Base-by-base conservation (phyloP, 2,329 filamentous ascomycete species). In the Peltaster fructicola region DNA sequence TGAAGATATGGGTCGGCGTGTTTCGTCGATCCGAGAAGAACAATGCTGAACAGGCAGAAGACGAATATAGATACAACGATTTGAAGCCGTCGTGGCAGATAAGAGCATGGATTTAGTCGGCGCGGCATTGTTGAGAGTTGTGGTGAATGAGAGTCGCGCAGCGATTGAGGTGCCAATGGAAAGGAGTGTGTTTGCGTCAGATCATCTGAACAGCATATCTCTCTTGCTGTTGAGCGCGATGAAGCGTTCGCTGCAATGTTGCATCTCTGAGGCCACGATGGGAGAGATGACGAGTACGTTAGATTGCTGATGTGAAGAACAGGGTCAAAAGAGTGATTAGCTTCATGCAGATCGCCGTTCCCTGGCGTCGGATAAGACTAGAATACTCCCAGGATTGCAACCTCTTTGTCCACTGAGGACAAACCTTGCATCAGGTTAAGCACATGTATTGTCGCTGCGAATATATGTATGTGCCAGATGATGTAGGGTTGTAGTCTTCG, bases 21-120 rank as follows among this genome's bases (percentile, higher is more conserved):
- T 25, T 30, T 38, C 10, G 45, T 43, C 20, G 36, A 42, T 23
- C 45, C 46, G 17, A 51, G 38, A 24, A 48, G 42, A 26, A 50
- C 17, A 25, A 52, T 42, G 32, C 41, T 44, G 35, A 57, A 45
- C 10, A 57, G 35, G 17, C 48, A 24, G 23, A 58, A 39, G 17
- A 46, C 25, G 4, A 52, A 36, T 24, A 56, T 31, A 29, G 46
- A 42, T 24, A 51, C 41, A 23, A 62, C 47, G 30, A 56, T 43
- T 41, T 59, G 56, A 30, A 61, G 53, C 14, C 58, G 49, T 24
- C 54, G 53, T n/a, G 57, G 56, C 8, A 56, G 54, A 29, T 42
- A 42, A 12, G 44, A 42, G 34, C 45, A 51, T 17, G 47, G 47
- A 25, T 50, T 51, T 15, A 29, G 24, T 24, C 30, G 12, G 13